Base-by-base conservation (phyloP, 1,284 basidiomycete genomes). In the Xanthoconium separans region DNA sequence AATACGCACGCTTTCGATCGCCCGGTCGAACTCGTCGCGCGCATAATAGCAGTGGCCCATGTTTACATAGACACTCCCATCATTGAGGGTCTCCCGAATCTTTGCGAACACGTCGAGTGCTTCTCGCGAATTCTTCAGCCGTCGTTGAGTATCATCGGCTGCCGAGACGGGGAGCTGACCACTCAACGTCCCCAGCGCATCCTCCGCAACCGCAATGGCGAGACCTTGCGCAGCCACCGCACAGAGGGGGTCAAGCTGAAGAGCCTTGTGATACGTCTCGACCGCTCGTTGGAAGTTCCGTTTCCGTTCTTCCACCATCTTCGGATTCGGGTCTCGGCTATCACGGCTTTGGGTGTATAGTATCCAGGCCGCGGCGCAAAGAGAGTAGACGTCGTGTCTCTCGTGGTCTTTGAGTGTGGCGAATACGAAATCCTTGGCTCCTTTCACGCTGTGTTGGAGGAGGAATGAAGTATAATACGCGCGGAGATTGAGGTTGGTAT, bases 11-110 rank as follows among this genome's bases (percentile, higher is more conserved):
- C 89, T 90, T 71, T 98, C 94, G 58, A 97, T 94, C 1, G 95
- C 94, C 52, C 91, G 81, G 61, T 98, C 94, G 68, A 89, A 95
- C 68, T 98, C 95, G 54, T 96, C 95, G 48, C 91, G 80, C 29
- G 84, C 80, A 66, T 92, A 95, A 70, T 95, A 90, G 63, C 93
- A 96, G 66, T 97, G 95, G 0, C 95, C 95, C 77, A 97, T 95
- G 68, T 98, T 98, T 64, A 93, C 78, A 65, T 95, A 94, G 9
- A 96, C 93, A 59, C 89, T 89, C 2, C 91, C 91, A 57, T 94
- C 90, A 54, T 84, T 82, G 49, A 93, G 72, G 4, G 86, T 89
- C 73, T 97, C 95, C 55, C 91, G 80, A 51, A 97, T 89, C 70
- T 95, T 93, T 7, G 85, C 87, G 62, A 98, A 91, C 24, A 95